Base-by-base conservation (phyloP, 345 rosid genomes). In the Microcos paniculata region DNA sequence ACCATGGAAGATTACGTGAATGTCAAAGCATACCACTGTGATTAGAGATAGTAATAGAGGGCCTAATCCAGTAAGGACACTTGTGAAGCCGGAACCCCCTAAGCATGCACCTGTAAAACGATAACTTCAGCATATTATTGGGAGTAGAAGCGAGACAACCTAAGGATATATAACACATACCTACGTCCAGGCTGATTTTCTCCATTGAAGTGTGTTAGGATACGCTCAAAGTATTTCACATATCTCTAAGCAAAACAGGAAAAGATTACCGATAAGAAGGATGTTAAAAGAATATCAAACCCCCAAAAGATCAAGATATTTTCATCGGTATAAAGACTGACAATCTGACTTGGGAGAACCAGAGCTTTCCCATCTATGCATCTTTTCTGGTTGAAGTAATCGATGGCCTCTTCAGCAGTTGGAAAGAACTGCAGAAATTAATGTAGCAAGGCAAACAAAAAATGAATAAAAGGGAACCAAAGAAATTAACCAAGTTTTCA, bases 41-140 rank as follows among this genome's bases (percentile, higher is more conserved):
- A 86, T 90, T 82, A 56, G 93, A 89, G 80, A 96, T 70, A 4
- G 90, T 88, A 51, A 96, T 86, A 24, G 94, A 86, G 16, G 99
- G 99, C 86, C 97, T 87, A 76, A 93, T 85, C 99, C 99, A 96
- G 68, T 92, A 91, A 71, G 98, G 99, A 74, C 99, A 91, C 66
- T 87, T 88, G 76, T 87, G 94, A 80, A 96, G 86, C 72, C 94
- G 92, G 84, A 96, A 92, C 45, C 98, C 98, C 82, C 96, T 88
- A 10, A 96, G 91, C 90, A 91, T 91, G 89, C 99, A 93, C 83
- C 98, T 93, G 83, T 65, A 83, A 31, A 62, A 77, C 48, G 62
- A 75, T 74, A 76, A 46, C 69, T 59, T 74, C 14, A 40, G 77
- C 24, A 38, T 58, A 26, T 46, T 42, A 74, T 76, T 61, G 2